Evolutionary conservation across 2,329 filamentous ascomycete species (phyloP).

Genomic region (Endocalyx cinctus): DNA sequence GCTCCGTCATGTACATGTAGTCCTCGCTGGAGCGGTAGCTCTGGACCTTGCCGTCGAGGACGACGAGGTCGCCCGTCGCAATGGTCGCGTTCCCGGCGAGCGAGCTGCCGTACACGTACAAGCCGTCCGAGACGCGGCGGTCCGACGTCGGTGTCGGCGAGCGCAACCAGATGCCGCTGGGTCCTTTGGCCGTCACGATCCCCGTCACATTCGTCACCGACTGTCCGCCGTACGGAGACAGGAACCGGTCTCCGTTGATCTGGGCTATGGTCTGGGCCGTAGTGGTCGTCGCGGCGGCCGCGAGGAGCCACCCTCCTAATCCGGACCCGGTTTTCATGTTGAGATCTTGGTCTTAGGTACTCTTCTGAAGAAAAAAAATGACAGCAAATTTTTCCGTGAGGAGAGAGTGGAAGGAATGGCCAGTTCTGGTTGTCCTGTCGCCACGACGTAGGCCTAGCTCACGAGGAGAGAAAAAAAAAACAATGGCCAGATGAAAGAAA

Average conservation of each 20-base stretch:
- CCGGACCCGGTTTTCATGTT: no score
- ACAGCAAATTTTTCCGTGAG: no score
- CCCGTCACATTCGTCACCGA: constrained; percentile 56
- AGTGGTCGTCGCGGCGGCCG: constrained; percentile 26
- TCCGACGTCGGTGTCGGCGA: constrained; percentile 54
- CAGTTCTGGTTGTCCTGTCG: no score
- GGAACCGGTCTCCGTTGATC: constrained; percentile 62
- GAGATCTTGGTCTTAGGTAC: no score
- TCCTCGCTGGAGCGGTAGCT: constrained; percentile 51
- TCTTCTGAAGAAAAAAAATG: no score
- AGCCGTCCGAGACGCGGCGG: constrained; percentile 54
- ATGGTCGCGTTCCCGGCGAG: constrained; percentile 49
- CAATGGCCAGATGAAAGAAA: no score
- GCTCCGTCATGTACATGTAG: constrained; percentile 62
- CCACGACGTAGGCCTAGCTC: no score
- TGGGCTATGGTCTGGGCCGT: constrained; percentile 44
- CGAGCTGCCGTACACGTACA: constrained; percentile 58
- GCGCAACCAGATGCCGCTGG: constrained; percentile 60
- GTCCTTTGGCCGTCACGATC: constrained; percentile 59
- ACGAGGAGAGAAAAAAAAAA: no score
- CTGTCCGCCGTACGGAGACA: constrained; percentile 56
- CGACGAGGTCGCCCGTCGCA: constrained; percentile 52
- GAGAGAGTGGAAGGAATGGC: no score
- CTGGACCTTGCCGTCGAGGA: constrained; percentile 53
- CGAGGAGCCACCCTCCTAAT: constrained; percentile 13